A percentile compares a stretch with the other conserved stretches of the same genome.
Conservation (phyloP, 129 eudicot genomes). For the Dittrichia graveolens region DNA sequence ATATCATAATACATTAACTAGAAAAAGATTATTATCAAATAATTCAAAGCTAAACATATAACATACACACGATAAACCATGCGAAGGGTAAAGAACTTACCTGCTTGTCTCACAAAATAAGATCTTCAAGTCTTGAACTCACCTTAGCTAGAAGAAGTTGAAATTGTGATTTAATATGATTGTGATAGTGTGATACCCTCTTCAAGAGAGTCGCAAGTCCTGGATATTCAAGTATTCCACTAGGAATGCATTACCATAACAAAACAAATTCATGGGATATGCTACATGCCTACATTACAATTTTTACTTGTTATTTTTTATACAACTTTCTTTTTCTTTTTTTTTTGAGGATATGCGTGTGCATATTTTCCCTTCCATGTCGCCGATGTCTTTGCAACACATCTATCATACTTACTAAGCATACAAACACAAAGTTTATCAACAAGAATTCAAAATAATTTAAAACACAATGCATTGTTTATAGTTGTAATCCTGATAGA, state of each 20-base stretch:
- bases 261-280: too few species aligned
- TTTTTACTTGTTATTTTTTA: too few species aligned
- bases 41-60: not conserved
- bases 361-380: not conserved
- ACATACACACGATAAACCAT: not conserved
- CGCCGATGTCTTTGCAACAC: not conserved
- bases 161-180: not conserved
- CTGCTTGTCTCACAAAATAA: slow-evolving; percentile 9
- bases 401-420: slow-evolving; percentile 1
- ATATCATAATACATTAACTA: not conserved
- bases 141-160: not conserved
- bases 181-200: too few species aligned
- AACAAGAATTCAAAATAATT: not conserved
- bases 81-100: slow-evolving; percentile 10
- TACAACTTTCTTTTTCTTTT: not conserved
- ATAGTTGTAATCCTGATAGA: slow-evolving; percentile 15
- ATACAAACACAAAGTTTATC: slow-evolving; percentile 5
- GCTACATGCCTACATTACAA: too few species aligned
- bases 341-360: not conserved
- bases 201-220: too few species aligned
- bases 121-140: slow-evolving; percentile 4
- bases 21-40: not conserved
- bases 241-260: too few species aligned
- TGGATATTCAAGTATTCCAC: too few species aligned
- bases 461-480: slow-evolving; percentile 23